phyloP scores from a whole-genome alignment of 2,329 filamentous ascomycete species.

The Diaporthe batatas region DNA sequence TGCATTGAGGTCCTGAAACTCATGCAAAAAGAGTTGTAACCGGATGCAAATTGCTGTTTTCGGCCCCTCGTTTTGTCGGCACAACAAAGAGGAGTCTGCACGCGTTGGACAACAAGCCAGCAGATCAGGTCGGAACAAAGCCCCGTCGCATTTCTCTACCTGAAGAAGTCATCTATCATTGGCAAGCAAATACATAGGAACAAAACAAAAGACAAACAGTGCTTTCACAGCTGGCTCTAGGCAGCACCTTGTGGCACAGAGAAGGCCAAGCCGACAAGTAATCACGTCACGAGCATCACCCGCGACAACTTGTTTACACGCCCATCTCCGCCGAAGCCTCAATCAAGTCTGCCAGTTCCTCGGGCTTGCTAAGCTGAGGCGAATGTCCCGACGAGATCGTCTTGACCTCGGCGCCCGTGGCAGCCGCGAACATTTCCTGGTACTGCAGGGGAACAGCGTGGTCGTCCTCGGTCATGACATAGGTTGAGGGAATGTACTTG shows the following conservation, averaged over 20 bases:
- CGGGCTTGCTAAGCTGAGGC: not conserved
- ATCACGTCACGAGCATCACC: not conserved
- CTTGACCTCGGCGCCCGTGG: not conserved
- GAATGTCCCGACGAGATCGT: conserved; percentile 18
- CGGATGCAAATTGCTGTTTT: not conserved
- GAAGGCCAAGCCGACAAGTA: not conserved
- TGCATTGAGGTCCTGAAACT: not conserved
- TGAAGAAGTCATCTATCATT: not conserved
- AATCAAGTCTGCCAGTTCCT: not conserved
- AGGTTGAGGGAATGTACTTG: conserved; percentile 44
- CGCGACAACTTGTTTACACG: not conserved
- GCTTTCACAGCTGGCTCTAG: too few relatives aligned
- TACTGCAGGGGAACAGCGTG: conserved; percentile 36
- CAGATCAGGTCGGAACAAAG: not conserved
- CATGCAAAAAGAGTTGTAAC: not conserved
- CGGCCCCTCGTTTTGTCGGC: not conserved
- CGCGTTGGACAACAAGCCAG: conserved; percentile 8
- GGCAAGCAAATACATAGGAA: not conserved
- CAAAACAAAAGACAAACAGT: not conserved
- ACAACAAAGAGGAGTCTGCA: conserved; percentile 9
- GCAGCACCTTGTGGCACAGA: not conserved
- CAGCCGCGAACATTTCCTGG: conserved; percentile 23
- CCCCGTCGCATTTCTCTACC: not conserved
- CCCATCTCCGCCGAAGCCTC: not conserved
- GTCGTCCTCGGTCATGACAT: conserved; percentile 44